Evolutionary conservation across 768 basidiomycete species (phyloP), one percentile per base, ranked within the genome.

Genomic region (Podaxis sp.): DNA sequence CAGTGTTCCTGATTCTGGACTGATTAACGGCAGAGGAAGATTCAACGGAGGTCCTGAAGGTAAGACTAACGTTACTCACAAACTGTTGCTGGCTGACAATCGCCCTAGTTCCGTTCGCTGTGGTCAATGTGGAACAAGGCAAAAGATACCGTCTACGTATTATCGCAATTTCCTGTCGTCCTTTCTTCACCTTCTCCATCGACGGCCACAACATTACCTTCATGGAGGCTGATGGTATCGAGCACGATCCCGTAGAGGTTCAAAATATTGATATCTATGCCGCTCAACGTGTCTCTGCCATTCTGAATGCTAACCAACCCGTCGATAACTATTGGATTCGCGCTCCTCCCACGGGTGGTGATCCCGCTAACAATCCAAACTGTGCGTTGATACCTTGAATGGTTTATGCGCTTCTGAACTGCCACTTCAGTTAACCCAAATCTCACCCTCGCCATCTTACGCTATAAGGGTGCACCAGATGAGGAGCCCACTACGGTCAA

Each of bases 91-190:
- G 25, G 13, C 4, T 43, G 0, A 37, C 27, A 49, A 41, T 40
- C 40, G 41, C 1, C 55, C 5, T 33, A 38, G 40, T 57, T 11
- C 55, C 55, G 46, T 46, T 60, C 64, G 75, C 11, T 53, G 75
- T 79, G 74, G 66, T 81, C 61, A 76, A 77, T 58, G 82, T 86
- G 49, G 63, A 68, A 2, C 60, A 63, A 0, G 80, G 79, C 11
- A 75, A 76, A 56, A 73, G 82, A 25, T 86, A 86, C 66, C 79
- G 85, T 38, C 78, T 86, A 72, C 82, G 84, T 8, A 57, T 87
- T 13, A 69, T 87, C 65, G 78, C 77, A 49, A 75, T 74, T 22
- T 80, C 82, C 22, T 83, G 83, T 59, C 72, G 79, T 38, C 74
- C 76, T 9, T 73, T 71, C 40, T 80, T 77, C 70, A 69, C 66